A percentile compares a stretch with the other conserved stretches of the same genome.
phyloP scores from a whole-genome alignment of 768 basidiomycete species.

The Suillus alpinus region DNA sequence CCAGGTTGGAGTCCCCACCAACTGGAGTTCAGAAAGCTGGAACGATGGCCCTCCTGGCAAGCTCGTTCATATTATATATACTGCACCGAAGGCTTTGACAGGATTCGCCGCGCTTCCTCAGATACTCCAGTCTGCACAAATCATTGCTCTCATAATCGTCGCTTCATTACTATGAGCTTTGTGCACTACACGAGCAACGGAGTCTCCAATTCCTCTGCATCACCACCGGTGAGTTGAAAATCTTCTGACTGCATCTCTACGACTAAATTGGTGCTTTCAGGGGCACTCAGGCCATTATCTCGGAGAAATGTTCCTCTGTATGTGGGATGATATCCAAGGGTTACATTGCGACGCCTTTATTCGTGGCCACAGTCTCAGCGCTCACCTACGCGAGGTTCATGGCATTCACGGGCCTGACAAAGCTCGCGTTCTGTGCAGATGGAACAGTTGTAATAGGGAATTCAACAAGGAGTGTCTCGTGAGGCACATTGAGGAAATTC shows the following conservation, averaged over 20 bases:
- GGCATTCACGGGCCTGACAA: neutral
- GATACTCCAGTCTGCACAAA: neutral
- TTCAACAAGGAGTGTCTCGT: neutral
- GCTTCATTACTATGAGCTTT: neutral
- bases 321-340: neutral
- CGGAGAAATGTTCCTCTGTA: neutral
- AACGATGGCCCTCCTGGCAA: neutral
- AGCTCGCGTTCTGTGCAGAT: neutral
- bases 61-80: neutral
- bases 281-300: neutral
- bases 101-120: neutral
- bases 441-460: neutral
- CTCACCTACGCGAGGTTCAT: neutral
- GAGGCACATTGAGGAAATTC: constrained; percentile 25
- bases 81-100: neutral
- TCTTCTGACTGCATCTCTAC: neutral
- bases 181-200: neutral
- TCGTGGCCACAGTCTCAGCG: neutral
- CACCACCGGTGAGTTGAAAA: neutral
- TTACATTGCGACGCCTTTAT: neutral
- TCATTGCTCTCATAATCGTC: neutral
- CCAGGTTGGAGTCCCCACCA: neutral
- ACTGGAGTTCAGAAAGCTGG: neutral
- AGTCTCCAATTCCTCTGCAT: neutral
- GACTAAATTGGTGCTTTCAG: neutral